A percentile compares a stretch with the other conserved stretches of the same genome.
These are phyloP conservation scores for Beauveria varroae DNA, from an alignment of 2,329 filamentous ascomycete species.

Conservation along the genomic window DNA sequence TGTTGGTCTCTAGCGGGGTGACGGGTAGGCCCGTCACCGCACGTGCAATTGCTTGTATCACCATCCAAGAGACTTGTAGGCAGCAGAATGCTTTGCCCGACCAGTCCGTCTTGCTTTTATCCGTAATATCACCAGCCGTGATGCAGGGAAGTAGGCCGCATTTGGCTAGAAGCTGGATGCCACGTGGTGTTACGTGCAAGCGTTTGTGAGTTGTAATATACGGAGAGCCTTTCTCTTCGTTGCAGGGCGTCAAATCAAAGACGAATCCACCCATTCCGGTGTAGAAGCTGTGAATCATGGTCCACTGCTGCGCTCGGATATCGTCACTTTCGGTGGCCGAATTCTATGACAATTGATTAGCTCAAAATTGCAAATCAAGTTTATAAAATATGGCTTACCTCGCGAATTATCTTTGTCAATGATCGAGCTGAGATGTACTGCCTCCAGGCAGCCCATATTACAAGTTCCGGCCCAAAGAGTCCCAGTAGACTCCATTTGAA, in stretches of 20 bases:
- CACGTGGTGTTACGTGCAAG: background rate
- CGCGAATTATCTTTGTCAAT: conserved; percentile 9
- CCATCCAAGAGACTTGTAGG: conserved; percentile 31
- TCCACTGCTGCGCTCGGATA: conserved; percentile 17
- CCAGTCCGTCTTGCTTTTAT: conserved; percentile 28
- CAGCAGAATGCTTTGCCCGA: conserved; percentile 27
- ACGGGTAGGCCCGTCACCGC: conserved; percentile 24
- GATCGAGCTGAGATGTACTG: conserved; percentile 17
- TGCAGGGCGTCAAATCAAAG: conserved; percentile 12
- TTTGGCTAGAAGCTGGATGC: conserved; percentile 4
- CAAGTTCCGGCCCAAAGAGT: conserved; percentile 24
- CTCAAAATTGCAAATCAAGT: background rate
- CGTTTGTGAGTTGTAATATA: conserved; percentile 7
- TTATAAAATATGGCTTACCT: background rate
- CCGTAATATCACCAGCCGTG: conserved; percentile 19
- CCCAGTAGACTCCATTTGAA: conserved; percentile 23
- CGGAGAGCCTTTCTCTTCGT: background rate
- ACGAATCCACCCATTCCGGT: conserved; percentile 24
- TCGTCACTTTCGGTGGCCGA: background rate
- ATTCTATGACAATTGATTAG: background rate
- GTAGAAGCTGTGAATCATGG: conserved; percentile 23
- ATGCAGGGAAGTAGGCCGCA: conserved; percentile 6
- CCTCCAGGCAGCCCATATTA: conserved; percentile 21
- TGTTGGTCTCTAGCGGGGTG: conserved; percentile 28
- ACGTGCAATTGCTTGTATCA: conserved; percentile 26